Base-by-base conservation (phyloP, 208 protist species). In the Leishmania turanica region DNA sequence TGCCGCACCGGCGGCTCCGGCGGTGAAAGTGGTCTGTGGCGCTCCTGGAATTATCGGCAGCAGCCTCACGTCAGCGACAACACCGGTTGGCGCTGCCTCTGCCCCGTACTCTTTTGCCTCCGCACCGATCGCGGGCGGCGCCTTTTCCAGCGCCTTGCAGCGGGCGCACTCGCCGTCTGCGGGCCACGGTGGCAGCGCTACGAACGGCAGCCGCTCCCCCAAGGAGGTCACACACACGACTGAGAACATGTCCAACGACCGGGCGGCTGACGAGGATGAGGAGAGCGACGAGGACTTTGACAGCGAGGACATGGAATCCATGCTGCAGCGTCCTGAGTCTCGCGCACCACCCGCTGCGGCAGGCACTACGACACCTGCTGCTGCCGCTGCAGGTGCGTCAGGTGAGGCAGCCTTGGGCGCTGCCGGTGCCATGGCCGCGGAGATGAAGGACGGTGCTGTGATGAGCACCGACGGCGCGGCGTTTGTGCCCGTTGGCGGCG, bases 221-320 rank as follows among this genome's bases (percentile, higher is more conserved):
- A 51, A 75, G 51, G 77, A 85, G 71, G 78, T 85, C 64, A 84
- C 81, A 47, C 81, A 84, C 62, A 84, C 81, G 19, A 71, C 70
- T 4, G 82, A 85, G 71, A 81, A 85, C 45, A 75, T 68, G 17
- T 80, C 66, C 9, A 83, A 65, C 45, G 70, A 53, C 47, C 80
- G 49, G 24, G 79, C 69, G 21, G 70, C 60, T 45, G 76, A 86
- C 15, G 84, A 84, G 1, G 71, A 75, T 11, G 87, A 90, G 45
- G 87, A 90, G 66, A 86, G 86, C 49, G 87, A 90, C 73, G 84
- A 88, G 66, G 87, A 79, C 47, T 90, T 90, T 45, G 87, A 90
- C 79, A 90, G 87, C 75, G 87, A 90, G 76, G 87, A 90, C 47
- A 81, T 90, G 69, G 87, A 90, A 69, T 84, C 88, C 79, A 79